Conservation (phyloP, 2,329 filamentous ascomycete species). For the Ophiocordyceps robertsii region DNA sequence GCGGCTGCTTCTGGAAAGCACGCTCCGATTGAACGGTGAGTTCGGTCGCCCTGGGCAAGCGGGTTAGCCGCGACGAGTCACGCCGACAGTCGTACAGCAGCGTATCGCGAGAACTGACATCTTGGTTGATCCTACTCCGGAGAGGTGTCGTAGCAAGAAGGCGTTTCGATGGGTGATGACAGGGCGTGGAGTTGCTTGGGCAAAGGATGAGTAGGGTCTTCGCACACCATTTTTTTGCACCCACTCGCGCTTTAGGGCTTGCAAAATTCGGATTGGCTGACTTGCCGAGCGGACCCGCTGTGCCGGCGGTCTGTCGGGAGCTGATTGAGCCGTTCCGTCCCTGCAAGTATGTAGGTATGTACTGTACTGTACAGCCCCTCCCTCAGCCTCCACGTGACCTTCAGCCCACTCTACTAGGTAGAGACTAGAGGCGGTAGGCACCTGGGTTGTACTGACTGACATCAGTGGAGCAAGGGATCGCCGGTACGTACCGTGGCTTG, state of each 20-base stretch:
- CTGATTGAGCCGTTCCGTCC: neutral
- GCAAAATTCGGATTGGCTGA: constrained; percentile 23
- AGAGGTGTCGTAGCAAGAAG: constrained; percentile 23
- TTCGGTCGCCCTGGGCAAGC: constrained; percentile 76
- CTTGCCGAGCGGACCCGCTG: constrained; percentile 13
- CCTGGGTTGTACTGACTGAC: no score
- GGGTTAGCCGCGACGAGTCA: constrained; percentile 15
- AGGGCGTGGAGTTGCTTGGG: constrained; percentile 20
- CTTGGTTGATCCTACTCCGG: constrained; percentile 28
- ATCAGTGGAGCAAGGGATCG: neutral
- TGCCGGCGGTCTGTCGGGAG: neutral
- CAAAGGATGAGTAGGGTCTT: constrained; percentile 23
- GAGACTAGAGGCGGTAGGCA: no score
- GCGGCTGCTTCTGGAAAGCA: constrained; percentile 99
- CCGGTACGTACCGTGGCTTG: neutral
- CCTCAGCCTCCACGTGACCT: constrained; percentile 3
- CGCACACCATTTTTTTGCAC: constrained; percentile 20
- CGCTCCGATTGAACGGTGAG: constrained; percentile 99
- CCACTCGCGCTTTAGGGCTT: constrained; percentile 23
- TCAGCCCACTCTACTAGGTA: neutral
- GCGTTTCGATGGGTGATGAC: constrained; percentile 24
- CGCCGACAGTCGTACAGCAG: constrained; percentile 7
- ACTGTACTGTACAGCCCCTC: no score
- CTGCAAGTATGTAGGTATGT: no score
- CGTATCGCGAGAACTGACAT: constrained; percentile 22